Evolutionary conservation across 306 rosid species (phyloP).

Genomic region (Vigna angularis): DNA sequence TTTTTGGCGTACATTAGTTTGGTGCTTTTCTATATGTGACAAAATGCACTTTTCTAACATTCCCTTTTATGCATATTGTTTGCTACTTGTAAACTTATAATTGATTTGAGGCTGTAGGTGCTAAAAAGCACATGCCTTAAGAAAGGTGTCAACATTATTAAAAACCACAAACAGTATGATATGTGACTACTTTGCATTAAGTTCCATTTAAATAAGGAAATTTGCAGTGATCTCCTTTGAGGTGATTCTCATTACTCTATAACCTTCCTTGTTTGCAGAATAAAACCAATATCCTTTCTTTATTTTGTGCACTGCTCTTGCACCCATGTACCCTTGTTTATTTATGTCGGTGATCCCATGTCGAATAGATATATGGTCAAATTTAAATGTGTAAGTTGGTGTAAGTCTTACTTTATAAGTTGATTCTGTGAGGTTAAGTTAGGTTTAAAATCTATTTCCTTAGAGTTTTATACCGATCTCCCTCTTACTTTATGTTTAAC

Average conservation of each 20-base stretch:
- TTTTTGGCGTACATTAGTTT: constrained; percentile 8
- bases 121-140: neutral
- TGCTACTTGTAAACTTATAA: neutral
- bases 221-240: neutral
- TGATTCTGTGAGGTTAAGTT: too few relatives aligned
- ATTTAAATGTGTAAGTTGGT: too few relatives aligned
- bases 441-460: neutral
- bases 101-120: neutral
- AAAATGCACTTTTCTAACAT: constrained; percentile 15
- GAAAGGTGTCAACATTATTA: neutral
- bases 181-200: constrained; percentile 24
- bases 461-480: too few relatives aligned
- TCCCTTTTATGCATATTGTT: constrained; percentile 13
- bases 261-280: neutral
- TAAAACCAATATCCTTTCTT: neutral
- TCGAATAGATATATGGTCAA: too few relatives aligned
- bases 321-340: neutral
- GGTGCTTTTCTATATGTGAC: neutral
- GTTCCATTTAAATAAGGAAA: neutral
- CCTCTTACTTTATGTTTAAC: too few relatives aligned
- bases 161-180: neutral
- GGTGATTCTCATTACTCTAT: constrained; percentile 3
- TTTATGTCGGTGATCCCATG: too few relatives aligned
- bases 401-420: too few relatives aligned
- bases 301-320: neutral